These are phyloP conservation scores for Phytophthora europaea DNA, from an alignment of 352 stramenopile genomes.

Conservation along the genomic window DNA sequence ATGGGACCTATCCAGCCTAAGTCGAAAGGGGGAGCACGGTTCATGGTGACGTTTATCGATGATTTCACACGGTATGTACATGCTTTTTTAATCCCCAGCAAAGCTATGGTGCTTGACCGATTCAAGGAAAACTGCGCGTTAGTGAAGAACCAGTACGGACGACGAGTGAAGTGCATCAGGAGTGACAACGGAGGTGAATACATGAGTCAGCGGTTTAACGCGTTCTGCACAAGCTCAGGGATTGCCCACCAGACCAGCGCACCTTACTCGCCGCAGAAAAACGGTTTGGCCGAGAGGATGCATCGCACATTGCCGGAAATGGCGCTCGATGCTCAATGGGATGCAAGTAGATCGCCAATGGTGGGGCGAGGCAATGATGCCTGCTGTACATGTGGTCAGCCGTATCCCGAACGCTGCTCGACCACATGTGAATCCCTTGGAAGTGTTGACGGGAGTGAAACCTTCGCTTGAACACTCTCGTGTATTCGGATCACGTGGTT, in stretches of 20 bases:
- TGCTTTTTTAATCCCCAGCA: constrained; percentile 14
- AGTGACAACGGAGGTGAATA: constrained; percentile 34
- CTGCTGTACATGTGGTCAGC: constrained; percentile 19
- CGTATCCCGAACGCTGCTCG: constrained; percentile 24
- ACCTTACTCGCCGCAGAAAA: constrained; percentile 23
- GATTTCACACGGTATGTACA: constrained; percentile 13
- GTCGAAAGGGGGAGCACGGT: constrained; percentile 22
- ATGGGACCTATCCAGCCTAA: constrained; percentile 30
- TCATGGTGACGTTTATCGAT: constrained; percentile 34
- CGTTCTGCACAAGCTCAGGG: constrained; percentile 10
- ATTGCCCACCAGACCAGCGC: constrained; percentile 26
- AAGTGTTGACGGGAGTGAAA: constrained; percentile 12
- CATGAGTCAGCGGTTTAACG: constrained; percentile 16
- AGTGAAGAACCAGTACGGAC: constrained; percentile 8
- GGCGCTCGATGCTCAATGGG: constrained; percentile 12
- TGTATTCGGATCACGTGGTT: constrained; percentile 26
- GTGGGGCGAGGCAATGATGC: constrained; percentile 25
- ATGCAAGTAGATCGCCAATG: constrained; percentile 13
- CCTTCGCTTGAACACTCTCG: constrained; percentile 22
- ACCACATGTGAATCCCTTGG: constrained; percentile 4
- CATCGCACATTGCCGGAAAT: constrained; percentile 19
- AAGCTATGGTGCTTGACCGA: constrained; percentile 5
- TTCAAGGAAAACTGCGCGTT: constrained; percentile 13
- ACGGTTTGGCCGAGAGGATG: constrained; percentile 24
- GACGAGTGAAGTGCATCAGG: constrained; percentile 15